Percentiles rank a stretch among this genome's conserved stretches.
Conservation (phyloP, 306 rosid genomes). For the Fragaria iinumae region DNA sequence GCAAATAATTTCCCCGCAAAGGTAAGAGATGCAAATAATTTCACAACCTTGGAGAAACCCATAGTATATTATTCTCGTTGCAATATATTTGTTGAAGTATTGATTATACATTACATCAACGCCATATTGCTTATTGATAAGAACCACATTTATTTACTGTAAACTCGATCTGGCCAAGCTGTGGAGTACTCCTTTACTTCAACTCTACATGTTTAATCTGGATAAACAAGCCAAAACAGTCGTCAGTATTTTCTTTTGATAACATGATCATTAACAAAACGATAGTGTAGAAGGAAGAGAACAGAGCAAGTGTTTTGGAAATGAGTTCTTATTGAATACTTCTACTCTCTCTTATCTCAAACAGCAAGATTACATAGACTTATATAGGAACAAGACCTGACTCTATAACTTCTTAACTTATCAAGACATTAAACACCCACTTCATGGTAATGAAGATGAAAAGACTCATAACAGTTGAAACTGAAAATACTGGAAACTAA, state of each 20-base stretch:
- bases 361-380: too few relatives aligned
- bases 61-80: background rate
- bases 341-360: background rate
- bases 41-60: too few relatives aligned
- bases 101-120: background rate
- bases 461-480: too few relatives aligned
- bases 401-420: too few relatives aligned
- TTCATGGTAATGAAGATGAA: too few relatives aligned
- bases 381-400: too few relatives aligned
- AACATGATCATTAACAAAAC: background rate
- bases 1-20: too few relatives aligned
- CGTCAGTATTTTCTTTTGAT: background rate
- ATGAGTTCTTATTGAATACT: background rate
- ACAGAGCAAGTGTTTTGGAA: background rate
- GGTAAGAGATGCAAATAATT: too few relatives aligned
- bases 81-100: background rate
- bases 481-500: too few relatives aligned
- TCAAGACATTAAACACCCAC: too few relatives aligned
- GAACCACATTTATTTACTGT: background rate
- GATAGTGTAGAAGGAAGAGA: too few relatives aligned
- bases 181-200: background rate
- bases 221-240: background rate
- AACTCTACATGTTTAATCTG: background rate
- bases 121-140: background rate
- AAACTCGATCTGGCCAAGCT: background rate